phyloP scores from a whole-genome alignment of 495 filamentous ascomycete genomes.

The Penicillium roqueforti region DNA sequence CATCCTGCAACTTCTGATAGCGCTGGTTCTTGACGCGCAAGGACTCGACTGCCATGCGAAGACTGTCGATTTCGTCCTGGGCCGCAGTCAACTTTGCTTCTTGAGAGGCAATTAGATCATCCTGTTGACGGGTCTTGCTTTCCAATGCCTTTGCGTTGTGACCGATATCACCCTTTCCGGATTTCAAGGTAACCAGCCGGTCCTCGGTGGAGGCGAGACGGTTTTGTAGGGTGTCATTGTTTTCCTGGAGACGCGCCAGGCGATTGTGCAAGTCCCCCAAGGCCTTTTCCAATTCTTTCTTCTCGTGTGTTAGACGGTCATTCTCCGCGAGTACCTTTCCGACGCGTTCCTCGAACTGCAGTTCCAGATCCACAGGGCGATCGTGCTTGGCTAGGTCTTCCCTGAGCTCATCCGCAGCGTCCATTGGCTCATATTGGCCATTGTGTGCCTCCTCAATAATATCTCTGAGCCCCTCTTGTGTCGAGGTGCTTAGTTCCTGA shows the following conservation, averaged over 20 bases:
- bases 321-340: constrained; percentile 50
- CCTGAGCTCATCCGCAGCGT: constrained; percentile 35
- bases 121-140: constrained; percentile 46
- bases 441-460: constrained; percentile 49
- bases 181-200: constrained; percentile 40
- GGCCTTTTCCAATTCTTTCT: constrained; percentile 49
- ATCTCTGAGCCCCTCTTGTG: constrained; percentile 45
- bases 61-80: constrained; percentile 42
- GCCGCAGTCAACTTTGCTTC: constrained; percentile 51
- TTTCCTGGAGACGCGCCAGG: constrained; percentile 54
- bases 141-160: constrained; percentile 46
- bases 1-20: constrained; percentile 56
- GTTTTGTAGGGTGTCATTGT: constrained; percentile 50
- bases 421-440: constrained; percentile 34
- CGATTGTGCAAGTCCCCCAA: constrained; percentile 53
- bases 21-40: constrained; percentile 43
- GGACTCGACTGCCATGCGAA: constrained; percentile 40
- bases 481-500: constrained; percentile 40
- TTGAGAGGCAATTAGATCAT: constrained; percentile 54
- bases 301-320: constrained; percentile 49
- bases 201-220: constrained; percentile 47
- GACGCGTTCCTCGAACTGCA: constrained; percentile 52
- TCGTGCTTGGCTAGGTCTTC: constrained; percentile 33
- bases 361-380: constrained; percentile 42
- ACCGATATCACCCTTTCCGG: constrained; percentile 42